Base-by-base conservation (phyloP, 129 eudicot genomes). In the Glebionis coronaria region DNA sequence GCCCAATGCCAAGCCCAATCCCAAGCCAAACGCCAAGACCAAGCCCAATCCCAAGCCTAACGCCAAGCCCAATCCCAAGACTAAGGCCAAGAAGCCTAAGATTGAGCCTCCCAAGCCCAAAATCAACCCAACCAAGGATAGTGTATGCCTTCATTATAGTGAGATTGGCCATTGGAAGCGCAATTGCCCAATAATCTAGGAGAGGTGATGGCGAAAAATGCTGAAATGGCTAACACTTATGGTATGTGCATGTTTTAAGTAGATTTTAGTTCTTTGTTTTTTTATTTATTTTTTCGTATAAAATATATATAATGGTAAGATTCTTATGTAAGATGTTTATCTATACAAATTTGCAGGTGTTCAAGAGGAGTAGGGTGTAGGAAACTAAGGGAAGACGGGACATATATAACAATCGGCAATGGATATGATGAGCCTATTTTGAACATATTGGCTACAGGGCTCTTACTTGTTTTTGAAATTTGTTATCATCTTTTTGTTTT, bases 31-130 rank as follows among this genome's bases (percentile, higher is more conserved):
- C n/a, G n/a, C n/a, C n/a, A n/a, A n/a, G n/a, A 46, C 12, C n/a
- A 46, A 46, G 51, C 9, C 11, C 9, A 44, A 46, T 13, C 3
- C 29, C 4, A 44, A 44, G 47, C 13, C 61, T 11, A 56, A 56
- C 14, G 3, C 67, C 78, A 64, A 21, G 56, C 55, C 7, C 44
- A 46, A 3, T 15, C 56, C 44, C 68, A 84, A 23, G 7, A 5
- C 54, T 49, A 49, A 3, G 16, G 14, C n/a, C 18, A 49, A 49
- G 54, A 12, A 53, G 29, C 11, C 60, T 12, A 20, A 55, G 14
- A 7, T 14, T 2, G 29, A 47, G 9, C 20, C 55, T 82, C 73
- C n/a, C 90, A 80, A n/a, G 70, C 46, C 74, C 88, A 70, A 78
- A 78, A 56, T 6, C 18, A 15, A 15, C 9, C 6, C 4, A 51